Evolutionary conservation across 192 early-diverging fungal genomes (phyloP).

Genomic region (Pilaira anomala): DNA sequence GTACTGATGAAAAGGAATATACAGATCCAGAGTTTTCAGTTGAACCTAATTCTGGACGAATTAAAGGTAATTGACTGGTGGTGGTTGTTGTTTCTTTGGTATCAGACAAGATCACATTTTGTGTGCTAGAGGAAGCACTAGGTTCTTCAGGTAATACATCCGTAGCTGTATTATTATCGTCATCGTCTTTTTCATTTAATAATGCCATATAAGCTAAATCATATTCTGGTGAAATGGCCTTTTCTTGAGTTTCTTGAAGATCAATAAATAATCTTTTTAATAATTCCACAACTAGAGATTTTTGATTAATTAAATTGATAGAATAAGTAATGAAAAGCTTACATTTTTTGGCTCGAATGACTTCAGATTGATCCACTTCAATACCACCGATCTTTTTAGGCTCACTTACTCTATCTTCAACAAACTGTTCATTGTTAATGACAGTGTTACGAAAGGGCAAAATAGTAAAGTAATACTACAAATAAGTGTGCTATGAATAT

Average conservation of each 20-base stretch:
- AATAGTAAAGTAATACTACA: slow-evolving; percentile 67
- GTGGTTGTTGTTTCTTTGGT: too few species aligned
- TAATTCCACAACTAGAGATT: slow-evolving; percentile 43
- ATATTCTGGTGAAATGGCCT: slow-evolving; percentile 51
- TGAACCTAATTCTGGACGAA: too few species aligned
- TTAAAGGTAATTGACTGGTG: too few species aligned
- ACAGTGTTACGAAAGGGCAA: slow-evolving; percentile 59
- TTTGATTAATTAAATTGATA: background rate
- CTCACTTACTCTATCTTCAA: slow-evolving; percentile 41
- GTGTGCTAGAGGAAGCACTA: background rate
- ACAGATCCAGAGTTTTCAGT: too few species aligned
- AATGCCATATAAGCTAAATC: slow-evolving; percentile 60
- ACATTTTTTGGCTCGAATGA: slow-evolving; percentile 52
- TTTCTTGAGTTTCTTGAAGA: slow-evolving; percentile 36
- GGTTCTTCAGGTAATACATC: background rate
- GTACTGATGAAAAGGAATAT: too few species aligned
- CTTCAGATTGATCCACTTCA: slow-evolving; percentile 37
- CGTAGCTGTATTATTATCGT: background rate
- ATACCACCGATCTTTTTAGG: slow-evolving; percentile 47
- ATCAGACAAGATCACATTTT: too few species aligned
- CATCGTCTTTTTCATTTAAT: slow-evolving; percentile 32
- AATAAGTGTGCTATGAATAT: background rate
- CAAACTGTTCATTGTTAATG: slow-evolving; percentile 47
- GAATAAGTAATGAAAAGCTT: background rate
- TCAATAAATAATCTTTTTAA: slow-evolving; percentile 52